These are phyloP conservation scores for Rosa rugosa DNA, from an alignment of 306 rosid species.

Conservation along the genomic window DNA sequence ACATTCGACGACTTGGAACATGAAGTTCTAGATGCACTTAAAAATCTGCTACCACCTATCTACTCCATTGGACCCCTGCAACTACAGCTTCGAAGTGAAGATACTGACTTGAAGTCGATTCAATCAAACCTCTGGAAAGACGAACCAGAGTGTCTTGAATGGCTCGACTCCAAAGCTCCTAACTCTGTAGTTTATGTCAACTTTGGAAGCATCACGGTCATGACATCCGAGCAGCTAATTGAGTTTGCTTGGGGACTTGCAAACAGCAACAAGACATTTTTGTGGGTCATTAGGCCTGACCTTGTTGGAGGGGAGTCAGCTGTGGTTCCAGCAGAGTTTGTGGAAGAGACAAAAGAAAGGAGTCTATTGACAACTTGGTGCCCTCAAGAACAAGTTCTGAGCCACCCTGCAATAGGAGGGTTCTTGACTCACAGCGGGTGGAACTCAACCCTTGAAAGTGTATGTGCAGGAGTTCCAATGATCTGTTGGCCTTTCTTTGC, in stretches of 20 bases:
- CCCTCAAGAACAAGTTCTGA: constrained; percentile 55
- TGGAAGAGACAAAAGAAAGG: constrained; percentile 33
- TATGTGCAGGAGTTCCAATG: constrained; percentile 56
- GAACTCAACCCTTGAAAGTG: constrained; percentile 75
- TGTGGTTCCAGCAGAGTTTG: constrained; percentile 36
- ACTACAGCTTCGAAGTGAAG: constrained; percentile 11
- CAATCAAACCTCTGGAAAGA: constrained; percentile 74
- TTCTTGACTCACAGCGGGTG: constrained; percentile 74
- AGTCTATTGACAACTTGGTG: constrained; percentile 55
- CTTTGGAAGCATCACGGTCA: constrained; percentile 51
- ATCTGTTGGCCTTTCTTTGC: constrained; percentile 75
- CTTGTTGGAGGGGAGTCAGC: constrained; percentile 41
- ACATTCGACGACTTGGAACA: constrained; percentile 54
- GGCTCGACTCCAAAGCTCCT: constrained; percentile 42
- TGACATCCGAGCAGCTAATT: constrained; percentile 45
- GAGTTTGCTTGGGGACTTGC: constrained; percentile 82
- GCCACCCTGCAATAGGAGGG: constrained; percentile 54
- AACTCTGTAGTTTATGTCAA: constrained; percentile 24
- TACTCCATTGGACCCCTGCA: constrained; percentile 62
- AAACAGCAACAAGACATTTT: constrained; percentile 35
- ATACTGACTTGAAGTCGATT: constrained; percentile 19
- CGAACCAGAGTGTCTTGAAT: constrained; percentile 46
- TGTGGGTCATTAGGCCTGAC: constrained; percentile 66
- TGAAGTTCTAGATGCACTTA: constrained; percentile 32
- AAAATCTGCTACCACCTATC: constrained; percentile 39